Conservation (phyloP, 345 rosid genomes). For the Mercurialis annua region DNA sequence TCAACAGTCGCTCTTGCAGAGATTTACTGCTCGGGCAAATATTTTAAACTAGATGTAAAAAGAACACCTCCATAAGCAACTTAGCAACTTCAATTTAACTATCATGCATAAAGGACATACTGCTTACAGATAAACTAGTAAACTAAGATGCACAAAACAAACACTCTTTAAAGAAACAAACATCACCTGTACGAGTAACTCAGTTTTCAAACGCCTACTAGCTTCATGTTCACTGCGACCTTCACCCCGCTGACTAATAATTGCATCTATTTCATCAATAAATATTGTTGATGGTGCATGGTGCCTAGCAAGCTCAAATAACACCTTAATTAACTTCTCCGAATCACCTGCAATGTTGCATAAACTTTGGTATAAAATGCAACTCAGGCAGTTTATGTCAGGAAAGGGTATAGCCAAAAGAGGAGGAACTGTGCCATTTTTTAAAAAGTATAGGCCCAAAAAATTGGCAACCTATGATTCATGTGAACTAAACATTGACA, state of each 20-base stretch:
- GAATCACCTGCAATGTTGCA: slow-evolving; percentile 74
- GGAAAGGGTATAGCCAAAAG: not conserved
- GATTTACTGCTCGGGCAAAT: not conserved
- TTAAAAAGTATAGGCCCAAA: not conserved
- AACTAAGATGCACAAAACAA: not conserved
- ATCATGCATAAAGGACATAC: too few species aligned
- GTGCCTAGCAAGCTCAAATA: slow-evolving; percentile 95
- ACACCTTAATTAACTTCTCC: slow-evolving; percentile 84
- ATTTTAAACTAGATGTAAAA: not conserved
- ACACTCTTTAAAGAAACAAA: slow-evolving; percentile 13
- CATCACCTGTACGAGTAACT: slow-evolving; percentile 92
- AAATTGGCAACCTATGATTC: not conserved
- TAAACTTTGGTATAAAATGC: slow-evolving; percentile 18
- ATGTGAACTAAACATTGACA: not conserved
- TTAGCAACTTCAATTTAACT: too few species aligned
- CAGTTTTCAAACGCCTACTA: slow-evolving; percentile 96
- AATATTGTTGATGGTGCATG: slow-evolving; percentile 96
- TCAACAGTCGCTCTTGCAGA: not conserved
- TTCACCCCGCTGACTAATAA: slow-evolving; percentile 96
- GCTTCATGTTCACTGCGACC: slow-evolving; percentile 98
- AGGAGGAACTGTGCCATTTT: not conserved
- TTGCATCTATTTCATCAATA: slow-evolving; percentile 96
- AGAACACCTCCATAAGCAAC: not conserved
- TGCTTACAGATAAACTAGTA: too few species aligned
- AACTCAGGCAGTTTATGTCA: not conserved